Conservation (phyloP, 2,329 filamentous ascomycete species). For the Hymenoscyphus scutula region DNA sequence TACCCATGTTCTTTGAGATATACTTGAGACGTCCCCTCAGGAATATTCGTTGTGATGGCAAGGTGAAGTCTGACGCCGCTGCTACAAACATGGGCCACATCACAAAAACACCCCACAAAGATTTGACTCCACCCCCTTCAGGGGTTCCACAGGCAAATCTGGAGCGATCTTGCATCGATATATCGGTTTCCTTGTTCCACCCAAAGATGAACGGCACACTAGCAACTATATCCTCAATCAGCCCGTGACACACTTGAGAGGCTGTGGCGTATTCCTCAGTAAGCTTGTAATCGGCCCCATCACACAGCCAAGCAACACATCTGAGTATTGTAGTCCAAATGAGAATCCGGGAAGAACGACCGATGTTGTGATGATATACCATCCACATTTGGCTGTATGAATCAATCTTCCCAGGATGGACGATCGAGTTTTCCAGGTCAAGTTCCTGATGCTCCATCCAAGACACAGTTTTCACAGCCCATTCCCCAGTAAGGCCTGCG, state of each 20-base stretch:
- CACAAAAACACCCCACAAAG: constrained; percentile 24
- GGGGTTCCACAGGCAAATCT: constrained; percentile 51
- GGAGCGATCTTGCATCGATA: constrained; percentile 39
- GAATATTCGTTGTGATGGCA: constrained; percentile 24
- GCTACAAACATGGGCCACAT: constrained; percentile 31
- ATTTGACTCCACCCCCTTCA: constrained; percentile 18
- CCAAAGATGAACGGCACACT: constrained; percentile 59
- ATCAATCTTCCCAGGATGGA: constrained; percentile 59
- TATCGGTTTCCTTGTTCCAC: constrained; percentile 48
- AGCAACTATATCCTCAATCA: constrained; percentile 57
- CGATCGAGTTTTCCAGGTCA: constrained; percentile 50
- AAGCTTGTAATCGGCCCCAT: constrained; percentile 58
- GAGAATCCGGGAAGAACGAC: constrained; percentile 52
- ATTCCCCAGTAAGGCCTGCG: constrained; percentile 47
- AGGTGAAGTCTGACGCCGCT: constrained; percentile 26
- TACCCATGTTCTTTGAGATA: constrained; percentile 26
- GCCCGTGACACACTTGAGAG: constrained; percentile 48
- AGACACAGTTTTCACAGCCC: constrained; percentile 49
- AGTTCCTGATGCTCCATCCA: constrained; percentile 52
- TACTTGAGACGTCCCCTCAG: constrained; percentile 25
- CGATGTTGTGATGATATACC: constrained; percentile 55
- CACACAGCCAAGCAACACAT: constrained; percentile 57
- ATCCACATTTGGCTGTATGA: constrained; percentile 58
- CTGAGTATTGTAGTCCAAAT: constrained; percentile 55
- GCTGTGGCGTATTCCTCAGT: constrained; percentile 58